Conservation (phyloP, 352 stramenopile genomes). For the Phytopythium helicoides region DNA sequence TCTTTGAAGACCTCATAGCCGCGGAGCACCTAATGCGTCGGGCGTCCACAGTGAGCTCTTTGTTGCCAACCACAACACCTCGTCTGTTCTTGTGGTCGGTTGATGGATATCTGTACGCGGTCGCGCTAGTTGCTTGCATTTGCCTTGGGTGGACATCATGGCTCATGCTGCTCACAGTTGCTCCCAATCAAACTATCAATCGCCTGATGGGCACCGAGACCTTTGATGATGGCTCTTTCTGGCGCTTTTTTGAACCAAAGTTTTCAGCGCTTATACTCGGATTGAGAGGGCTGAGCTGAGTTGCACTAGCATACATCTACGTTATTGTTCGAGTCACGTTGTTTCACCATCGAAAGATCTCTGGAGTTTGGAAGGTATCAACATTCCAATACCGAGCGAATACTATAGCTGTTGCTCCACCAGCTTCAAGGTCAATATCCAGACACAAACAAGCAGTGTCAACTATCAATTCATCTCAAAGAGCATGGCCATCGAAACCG, state of each 20-base stretch:
- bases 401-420: neutral
- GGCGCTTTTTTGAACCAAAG: slow-evolving; percentile 8
- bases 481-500: too few relatives aligned
- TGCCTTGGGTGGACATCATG: slow-evolving; percentile 10
- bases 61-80: too few relatives aligned
- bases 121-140: neutral
- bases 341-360: neutral
- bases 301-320: slow-evolving; percentile 3
- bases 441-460: too few relatives aligned
- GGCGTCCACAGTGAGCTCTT: too few relatives aligned
- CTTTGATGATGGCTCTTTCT: slow-evolving; percentile 13
- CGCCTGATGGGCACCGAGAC: slow-evolving; percentile 7
- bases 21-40: too few relatives aligned
- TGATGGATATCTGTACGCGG: neutral
- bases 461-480: too few relatives aligned
- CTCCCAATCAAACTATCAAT: slow-evolving; percentile 10
- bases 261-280: neutral
- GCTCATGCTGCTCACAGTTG: slow-evolving; percentile 10
- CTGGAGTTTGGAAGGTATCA: too few relatives aligned
- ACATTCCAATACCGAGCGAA: too few relatives aligned
- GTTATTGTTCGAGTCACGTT: slow-evolving; percentile 1
- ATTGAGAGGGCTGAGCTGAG: neutral
- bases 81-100: too few relatives aligned
- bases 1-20: too few relatives aligned
- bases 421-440: too few relatives aligned